A percentile compares a stretch with the other conserved stretches of the same genome.
Conservation (phyloP, 495 filamentous ascomycete species). For the Penicillium goetzii region DNA sequence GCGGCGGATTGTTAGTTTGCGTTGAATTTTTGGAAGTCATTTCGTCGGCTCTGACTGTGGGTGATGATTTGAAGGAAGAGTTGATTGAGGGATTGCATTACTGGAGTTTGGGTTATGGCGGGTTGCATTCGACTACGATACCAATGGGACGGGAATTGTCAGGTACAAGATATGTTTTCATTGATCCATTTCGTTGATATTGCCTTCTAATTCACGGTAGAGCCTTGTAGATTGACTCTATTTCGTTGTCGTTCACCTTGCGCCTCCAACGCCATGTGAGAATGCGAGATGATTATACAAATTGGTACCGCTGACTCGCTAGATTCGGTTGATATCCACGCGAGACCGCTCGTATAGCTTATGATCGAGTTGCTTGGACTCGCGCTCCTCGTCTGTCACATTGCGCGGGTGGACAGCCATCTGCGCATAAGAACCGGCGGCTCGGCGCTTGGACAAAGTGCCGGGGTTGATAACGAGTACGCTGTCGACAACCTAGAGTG, state of each 20-base stretch:
- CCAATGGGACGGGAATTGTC: conserved; percentile 9
- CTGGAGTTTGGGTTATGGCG: conserved; percentile 11
- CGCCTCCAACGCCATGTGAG: conserved; percentile 29
- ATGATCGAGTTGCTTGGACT: conserved; percentile 64
- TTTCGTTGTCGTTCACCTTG: neutral
- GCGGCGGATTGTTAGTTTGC: conserved; percentile 40
- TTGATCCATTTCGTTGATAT: conserved; percentile 34
- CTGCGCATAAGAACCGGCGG: conserved; percentile 78
- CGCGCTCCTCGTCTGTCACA: conserved; percentile 61
- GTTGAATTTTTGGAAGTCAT: conserved; percentile 26
- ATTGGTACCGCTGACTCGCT: conserved; percentile 8
- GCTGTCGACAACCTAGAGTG: conserved; percentile 73
- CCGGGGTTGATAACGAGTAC: conserved; percentile 89
- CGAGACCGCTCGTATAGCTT: conserved; percentile 80
- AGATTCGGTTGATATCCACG: conserved; percentile 84
- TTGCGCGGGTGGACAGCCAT: conserved; percentile 69
- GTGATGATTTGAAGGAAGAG: no score
- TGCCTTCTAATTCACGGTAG: neutral
- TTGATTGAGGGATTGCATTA: neutral
- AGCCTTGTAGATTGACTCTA: neutral
- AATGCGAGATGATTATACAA: conserved; percentile 35
- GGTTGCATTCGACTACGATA: conserved; percentile 18
- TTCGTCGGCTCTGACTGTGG: neutral
- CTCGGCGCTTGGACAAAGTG: conserved; percentile 78
- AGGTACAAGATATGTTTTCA: conserved; percentile 15